Base-by-base conservation (phyloP, 2,329 filamentous ascomycete genomes). In the Diaporthe citrichinensis region DNA sequence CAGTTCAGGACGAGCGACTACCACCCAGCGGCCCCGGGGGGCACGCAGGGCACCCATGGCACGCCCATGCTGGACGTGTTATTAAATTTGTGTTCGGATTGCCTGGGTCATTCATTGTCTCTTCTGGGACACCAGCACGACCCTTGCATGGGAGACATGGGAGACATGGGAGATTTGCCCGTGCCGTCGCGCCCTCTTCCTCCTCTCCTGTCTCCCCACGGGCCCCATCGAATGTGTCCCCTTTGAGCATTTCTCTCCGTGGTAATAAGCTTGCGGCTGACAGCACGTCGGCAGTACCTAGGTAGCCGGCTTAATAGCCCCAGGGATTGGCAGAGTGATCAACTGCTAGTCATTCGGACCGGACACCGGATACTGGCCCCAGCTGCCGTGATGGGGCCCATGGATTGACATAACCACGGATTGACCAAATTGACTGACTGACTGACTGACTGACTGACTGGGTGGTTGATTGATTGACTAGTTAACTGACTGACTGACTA, bases 71-170 rank as follows among this genome's bases (percentile, higher is more conserved):
- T 65, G 71, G 58, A 55, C 46, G 46, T 51, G 31, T 68, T 68
- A 55, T 69, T 55, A 69, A 69, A 69, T 69, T 69, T 69, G 65
- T 65, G 46, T 59, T 72, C 58, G 71, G 57, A 53, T 72, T 61
- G 71, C 71, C 39, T 57, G 49, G 44, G 41, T 65, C 49, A 57
- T 23, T 28, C 46, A 65, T 41, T 73, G 59, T 65, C 58, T 65
- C 65, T 69, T 69, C 65, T 69, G 65, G 71, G 71, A 65, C 58
- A 57, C 55, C 71, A 65, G 58, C 71, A 73, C 49, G 58, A 65
- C 49, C 71, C 71, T 73, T 65, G 71, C 71, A 73, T 73, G 46
- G 71, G 71, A 62, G 71, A 62, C 62, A 67, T 67, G 61, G 62
- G 31, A 68, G 65, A 68, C 65, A 69, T 69, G 65, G 65, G 65